phyloP scores from a whole-genome alignment of 768 basidiomycete genomes.

The Rubroboletus pulcherrimus region DNA sequence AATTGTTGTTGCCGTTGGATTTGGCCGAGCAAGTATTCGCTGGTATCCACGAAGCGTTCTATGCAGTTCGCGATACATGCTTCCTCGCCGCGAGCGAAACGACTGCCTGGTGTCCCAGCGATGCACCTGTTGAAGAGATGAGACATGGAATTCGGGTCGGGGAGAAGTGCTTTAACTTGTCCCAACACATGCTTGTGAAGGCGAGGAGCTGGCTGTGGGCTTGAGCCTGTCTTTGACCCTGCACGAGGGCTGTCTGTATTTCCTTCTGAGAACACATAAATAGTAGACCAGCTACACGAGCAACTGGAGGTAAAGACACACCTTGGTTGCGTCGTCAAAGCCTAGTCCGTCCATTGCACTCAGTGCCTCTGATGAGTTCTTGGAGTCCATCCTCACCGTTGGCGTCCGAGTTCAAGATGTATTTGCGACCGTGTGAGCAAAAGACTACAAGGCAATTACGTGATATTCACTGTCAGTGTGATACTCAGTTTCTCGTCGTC shows the following conservation, averaged over 20 bases:
- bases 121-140: conserved; percentile 59
- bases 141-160: neutral
- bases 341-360: conserved; percentile 37
- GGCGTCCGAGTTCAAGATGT: neutral
- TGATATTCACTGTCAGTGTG: conserved; percentile 8
- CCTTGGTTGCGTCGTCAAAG: conserved; percentile 79
- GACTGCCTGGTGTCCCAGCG: conserved; percentile 69
- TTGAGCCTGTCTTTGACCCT: conserved; percentile 78
- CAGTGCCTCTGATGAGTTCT: conserved; percentile 23
- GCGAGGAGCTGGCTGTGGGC: conserved; percentile 70
- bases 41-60: conserved; percentile 86
- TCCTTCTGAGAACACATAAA: conserved; percentile 58
- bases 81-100: conserved; percentile 78
- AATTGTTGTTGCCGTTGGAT: conserved; percentile 50
- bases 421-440: conserved; percentile 27
- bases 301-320: conserved; percentile 23
- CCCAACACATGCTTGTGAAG: conserved; percentile 86
- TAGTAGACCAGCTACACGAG: conserved; percentile 5
- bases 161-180: conserved; percentile 59
- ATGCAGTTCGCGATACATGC: conserved; percentile 87
- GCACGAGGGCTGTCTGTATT: conserved; percentile 72
- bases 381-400: conserved; percentile 18
- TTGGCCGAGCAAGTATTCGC: conserved; percentile 74
- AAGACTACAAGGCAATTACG: conserved; percentile 19
- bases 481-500: conserved; percentile 7